Evolutionary conservation across 2,329 filamentous ascomycete genomes (phyloP).

Genomic region (Aspergillus sojae): DNA sequence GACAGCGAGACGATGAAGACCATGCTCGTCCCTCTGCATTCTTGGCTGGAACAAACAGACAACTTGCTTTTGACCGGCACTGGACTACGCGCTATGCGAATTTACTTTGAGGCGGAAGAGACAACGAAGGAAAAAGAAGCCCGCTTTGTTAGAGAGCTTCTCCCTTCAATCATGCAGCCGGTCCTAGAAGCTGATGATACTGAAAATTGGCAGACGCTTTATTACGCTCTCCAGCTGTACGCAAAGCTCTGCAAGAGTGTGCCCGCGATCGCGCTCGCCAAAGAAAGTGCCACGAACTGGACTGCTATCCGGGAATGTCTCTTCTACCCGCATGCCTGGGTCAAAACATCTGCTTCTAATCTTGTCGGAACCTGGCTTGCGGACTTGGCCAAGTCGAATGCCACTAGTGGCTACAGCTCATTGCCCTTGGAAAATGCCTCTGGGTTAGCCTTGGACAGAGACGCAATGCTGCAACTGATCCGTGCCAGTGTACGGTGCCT

Average conservation of each 20-base stretch:
- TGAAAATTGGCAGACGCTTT: slow-evolving; percentile 69
- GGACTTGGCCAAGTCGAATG: slow-evolving; percentile 71
- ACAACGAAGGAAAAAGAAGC: slow-evolving; percentile 70
- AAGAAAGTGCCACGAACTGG: slow-evolving; percentile 70
- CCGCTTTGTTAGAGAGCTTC: slow-evolving; percentile 57
- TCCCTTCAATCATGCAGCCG: slow-evolving; percentile 57
- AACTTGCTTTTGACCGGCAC: slow-evolving; percentile 72
- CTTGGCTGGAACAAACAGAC: slow-evolving; percentile 75
- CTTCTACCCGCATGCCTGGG: slow-evolving; percentile 69
- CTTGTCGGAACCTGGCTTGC: slow-evolving; percentile 77
- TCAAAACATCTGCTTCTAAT: slow-evolving; percentile 76
- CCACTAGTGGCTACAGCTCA: slow-evolving; percentile 53
- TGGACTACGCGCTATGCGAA: slow-evolving; percentile 76
- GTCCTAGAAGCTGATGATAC: slow-evolving; percentile 55
- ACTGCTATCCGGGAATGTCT: slow-evolving; percentile 67
- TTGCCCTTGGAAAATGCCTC: slow-evolving; percentile 69
- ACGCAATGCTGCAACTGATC: slow-evolving; percentile 64
- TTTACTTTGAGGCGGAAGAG: slow-evolving; percentile 75
- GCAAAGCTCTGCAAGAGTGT: slow-evolving; percentile 68
- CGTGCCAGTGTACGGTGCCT: slow-evolving; percentile 62
- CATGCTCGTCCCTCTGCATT: slow-evolving; percentile 70
- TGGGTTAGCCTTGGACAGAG: slow-evolving; percentile 68
- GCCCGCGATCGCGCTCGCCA: slow-evolving; percentile 64
- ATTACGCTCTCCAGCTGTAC: slow-evolving; percentile 71
- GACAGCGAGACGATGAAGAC: slow-evolving; percentile 71